phyloP scores from a whole-genome alignment of 2,329 filamentous ascomycete species.

The Clonostachys rosea region DNA sequence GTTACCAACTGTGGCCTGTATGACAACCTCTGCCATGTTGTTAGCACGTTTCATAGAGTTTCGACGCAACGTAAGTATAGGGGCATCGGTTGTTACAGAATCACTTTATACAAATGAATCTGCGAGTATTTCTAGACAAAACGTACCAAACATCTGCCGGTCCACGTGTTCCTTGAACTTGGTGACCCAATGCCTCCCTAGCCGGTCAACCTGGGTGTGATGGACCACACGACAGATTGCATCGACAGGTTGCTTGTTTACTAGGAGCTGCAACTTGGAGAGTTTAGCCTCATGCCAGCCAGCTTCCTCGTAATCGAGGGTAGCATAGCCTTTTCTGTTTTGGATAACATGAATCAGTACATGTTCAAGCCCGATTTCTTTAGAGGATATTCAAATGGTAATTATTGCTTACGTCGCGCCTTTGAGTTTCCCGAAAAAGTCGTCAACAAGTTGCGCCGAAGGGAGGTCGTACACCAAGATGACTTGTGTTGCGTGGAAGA shows the following conservation, averaged over 20 bases:
- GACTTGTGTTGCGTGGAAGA: constrained; percentile 88
- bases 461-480: constrained; percentile 92
- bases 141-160: constrained; percentile 77
- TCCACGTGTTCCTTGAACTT: constrained; percentile 98
- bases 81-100: constrained; percentile 2
- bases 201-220: constrained; percentile 69
- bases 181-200: constrained; percentile 83
- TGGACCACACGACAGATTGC: constrained; percentile 92
- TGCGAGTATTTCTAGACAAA: not conserved
- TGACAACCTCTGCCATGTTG: constrained; percentile 65
- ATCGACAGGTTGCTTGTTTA: constrained; percentile 91
- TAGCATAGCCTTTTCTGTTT: constrained; percentile 78
- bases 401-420: constrained; percentile 57
- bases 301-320: constrained; percentile 93
- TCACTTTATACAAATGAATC: not conserved
- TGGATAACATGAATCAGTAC: not conserved
- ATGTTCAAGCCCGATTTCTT: not conserved
- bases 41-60: not conserved
- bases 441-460: constrained; percentile 85
- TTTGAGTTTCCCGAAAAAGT: constrained; percentile 96
- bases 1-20: constrained; percentile 82
- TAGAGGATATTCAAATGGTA: not conserved
- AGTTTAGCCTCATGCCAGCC: constrained; percentile 79
- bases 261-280: constrained; percentile 84
- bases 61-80: not conserved